Evolutionary conservation across 441 rosid genomes (phyloP), one percentile per base, ranked within the genome.

Genomic region (Corymbia calophylla): DNA sequence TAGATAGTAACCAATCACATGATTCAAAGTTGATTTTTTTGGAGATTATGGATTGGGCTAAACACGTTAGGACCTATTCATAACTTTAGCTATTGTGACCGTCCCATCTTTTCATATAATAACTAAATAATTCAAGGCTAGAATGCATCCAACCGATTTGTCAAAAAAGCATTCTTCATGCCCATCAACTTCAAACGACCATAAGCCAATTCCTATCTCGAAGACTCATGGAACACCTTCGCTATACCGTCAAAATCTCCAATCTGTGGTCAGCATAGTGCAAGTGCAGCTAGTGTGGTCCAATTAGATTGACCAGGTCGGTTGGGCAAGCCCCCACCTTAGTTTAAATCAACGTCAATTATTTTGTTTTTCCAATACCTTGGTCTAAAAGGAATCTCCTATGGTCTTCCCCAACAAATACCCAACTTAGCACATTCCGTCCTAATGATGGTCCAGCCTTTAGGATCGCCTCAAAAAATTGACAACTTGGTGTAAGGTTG

Each of bases 391-490:
- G 89, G 47, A 47, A 56, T 80, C 44, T 62, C 44, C 86, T 68
- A 16, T 21, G 47, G 39, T 47, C 47, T 58, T 16, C 62, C 53
- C 88, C 88, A 86, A 53, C 91, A 60, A 35, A 80, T 77, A 62
- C 91, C 91, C 91, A 86, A 89, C 91, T 90, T 85, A 84, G 82
- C 92, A 90, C 87, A 82, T 88, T 82, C 90, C 32, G 27, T 82
- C 73, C 53, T 53, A 89, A 89, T 90, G 87, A 92, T 92, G 92
- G 89, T 82, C 85, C 87, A 77, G 84, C 84, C 51, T 54, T 81
- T n/a, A 56, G 82, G 87, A 88, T 81, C 73, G 8, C 62, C 87
- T 49, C 23, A 77, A 27, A 77, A 44, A 44, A 23, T 44, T 12
- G 25, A 25, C n/a, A 77, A 23, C 84, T 44, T 77, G 84, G 18